Evolutionary conservation across 805 yeast genomes (phyloP).

Genomic region (Suhomyces pyralidae): DNA sequence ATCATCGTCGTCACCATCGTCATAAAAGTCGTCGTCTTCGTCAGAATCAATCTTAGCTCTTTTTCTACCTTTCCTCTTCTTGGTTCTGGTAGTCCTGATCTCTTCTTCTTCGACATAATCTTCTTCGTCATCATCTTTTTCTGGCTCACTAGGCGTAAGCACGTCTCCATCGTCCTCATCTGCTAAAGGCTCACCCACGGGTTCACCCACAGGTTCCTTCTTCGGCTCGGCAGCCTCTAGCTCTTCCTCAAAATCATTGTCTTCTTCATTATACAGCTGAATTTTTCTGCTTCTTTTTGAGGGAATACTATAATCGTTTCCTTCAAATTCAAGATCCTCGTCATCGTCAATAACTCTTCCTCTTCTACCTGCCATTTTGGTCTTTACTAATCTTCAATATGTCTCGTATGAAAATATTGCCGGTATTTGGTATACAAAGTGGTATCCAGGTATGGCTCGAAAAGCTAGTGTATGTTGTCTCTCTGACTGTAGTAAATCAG

Average conservation of each 20-base stretch:
- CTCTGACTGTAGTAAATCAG: not conserved
- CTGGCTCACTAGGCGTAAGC: constrained; percentile 9
- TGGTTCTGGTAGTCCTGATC: constrained; percentile 9
- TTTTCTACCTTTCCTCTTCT: constrained; percentile 1
- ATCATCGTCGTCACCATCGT: constrained; percentile 11
- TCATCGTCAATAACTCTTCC: constrained; percentile 13
- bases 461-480: not conserved
- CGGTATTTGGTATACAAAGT: not conserved
- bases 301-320: constrained; percentile 8
- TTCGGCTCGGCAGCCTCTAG: not conserved
- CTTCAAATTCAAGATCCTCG: constrained; percentile 20
- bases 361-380: constrained; percentile 8
- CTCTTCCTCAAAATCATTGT: constrained; percentile 8
- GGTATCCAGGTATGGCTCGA: too few species aligned
- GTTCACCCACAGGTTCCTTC: constrained; percentile 4
- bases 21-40: constrained; percentile 11
- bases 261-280: constrained; percentile 20
- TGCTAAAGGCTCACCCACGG: not conserved
- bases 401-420: not conserved
- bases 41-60: constrained; percentile 10
- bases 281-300: constrained; percentile 14
- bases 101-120: constrained; percentile 17
- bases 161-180: constrained; percentile 4
- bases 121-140: constrained; percentile 11
- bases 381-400: not conserved